Base-by-base conservation (phyloP, 306 rosid genomes). In the Trifolium fragiferum region DNA sequence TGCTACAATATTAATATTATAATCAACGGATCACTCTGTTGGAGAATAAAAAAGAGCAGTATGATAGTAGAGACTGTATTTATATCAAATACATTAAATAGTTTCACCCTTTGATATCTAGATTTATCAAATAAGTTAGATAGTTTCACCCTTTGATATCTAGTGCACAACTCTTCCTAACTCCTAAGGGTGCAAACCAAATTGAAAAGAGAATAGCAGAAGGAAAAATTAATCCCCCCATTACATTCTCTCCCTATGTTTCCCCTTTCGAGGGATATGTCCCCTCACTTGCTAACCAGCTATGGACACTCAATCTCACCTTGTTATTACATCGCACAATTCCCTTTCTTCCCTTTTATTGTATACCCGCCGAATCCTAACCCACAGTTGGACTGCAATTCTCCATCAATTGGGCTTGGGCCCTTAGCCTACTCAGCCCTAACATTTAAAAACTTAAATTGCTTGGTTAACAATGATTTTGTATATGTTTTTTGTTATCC, bases 391-490 rank as follows among this genome's bases (percentile, higher is more conserved):
- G 46, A 35, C 25, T 63, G 49, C 68, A 35, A 10, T 27, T 63
- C 25, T 35, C 47, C 68, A 35, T 35, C 47, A 9, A 63, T 59
- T 32, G 27, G 8, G 4, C 68, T 59, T 32, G 27, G 8, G 4
- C 68, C 3, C 27, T 16, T 62, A 37, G 12, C 27, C n/a, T 63
- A 27, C 27, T 63, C 27, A 4, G n/a, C n/a, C 25, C 43, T 60
- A 60, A 60, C 4, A 15, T 66, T 51, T 41, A 43, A 66, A 73
- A 62, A 53, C 19, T 44, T 41, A 19, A 73, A 72, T 82, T 73
- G 66, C 37, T 73, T 73, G 35, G 67, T 50, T 53, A 19, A 44
- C 21, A n/a, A 59, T 32, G 49, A 20, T 40, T 65, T 18, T 18
- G 54, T 58, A 15, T 61, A 41, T 27, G 35, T 30, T 46, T 43